These are phyloP conservation scores for Cunninghamia lanceolata DNA, from an alignment of 75 land plant species.

Conservation along the genomic window DNA sequence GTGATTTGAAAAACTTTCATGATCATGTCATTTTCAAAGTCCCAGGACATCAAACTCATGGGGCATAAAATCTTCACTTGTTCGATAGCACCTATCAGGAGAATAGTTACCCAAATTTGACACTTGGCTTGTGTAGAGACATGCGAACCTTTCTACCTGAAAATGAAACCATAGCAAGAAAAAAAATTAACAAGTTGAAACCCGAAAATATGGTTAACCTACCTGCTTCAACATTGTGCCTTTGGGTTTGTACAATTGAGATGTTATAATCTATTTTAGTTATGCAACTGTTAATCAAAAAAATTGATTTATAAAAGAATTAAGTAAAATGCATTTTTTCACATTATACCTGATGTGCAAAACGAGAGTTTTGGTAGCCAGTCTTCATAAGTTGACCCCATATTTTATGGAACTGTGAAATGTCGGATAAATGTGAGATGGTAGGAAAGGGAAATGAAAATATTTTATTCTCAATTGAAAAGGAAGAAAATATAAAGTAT, in stretches of 20 bases:
- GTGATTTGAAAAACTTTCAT: neutral
- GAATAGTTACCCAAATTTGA: constrained; percentile 90
- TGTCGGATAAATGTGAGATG: constrained; percentile 8
- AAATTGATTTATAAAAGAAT: neutral
- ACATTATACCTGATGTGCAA: constrained; percentile 90
- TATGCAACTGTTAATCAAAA: neutral
- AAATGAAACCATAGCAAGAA: constrained; percentile 2
- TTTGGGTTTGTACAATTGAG: neutral
- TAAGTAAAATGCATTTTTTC: neutral
- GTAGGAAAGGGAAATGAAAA: neutral
- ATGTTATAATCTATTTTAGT: neutral
- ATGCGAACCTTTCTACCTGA: constrained; percentile 98
- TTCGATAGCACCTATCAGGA: constrained; percentile 89
- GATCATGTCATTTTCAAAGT: constrained; percentile 4
- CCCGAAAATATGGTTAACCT: too few species aligned
- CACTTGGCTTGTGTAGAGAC: constrained; percentile 95
- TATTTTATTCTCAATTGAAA: neutral
- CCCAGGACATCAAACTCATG: constrained; percentile 75
- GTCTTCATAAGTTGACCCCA: constrained; percentile 99
- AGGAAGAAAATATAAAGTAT: neutral
- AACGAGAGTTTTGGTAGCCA: constrained; percentile 96
- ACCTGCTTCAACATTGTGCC: neutral
- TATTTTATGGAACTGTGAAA: constrained; percentile 75
- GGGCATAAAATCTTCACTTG: constrained; percentile 98
- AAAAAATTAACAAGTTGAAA: neutral